A percentile compares a stretch with the other conserved stretches of the same genome.
These are phyloP conservation scores for Zygosaccharomyces rouxii DNA, from an alignment of 805 yeast species.

Conservation along the genomic window DNA sequence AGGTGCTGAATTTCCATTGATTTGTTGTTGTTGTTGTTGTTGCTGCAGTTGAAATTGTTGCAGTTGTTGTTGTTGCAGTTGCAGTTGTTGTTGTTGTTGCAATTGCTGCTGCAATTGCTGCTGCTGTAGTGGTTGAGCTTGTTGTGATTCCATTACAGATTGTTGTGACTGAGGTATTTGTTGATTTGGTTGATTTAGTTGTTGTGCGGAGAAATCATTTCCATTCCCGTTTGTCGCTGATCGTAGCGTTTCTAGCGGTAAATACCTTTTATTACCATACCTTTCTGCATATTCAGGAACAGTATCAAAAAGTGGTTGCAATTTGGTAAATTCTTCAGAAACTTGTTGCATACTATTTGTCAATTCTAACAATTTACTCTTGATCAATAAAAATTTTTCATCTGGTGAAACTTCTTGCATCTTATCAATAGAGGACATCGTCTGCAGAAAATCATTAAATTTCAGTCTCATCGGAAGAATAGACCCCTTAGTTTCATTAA, in stretches of 20 bases:
- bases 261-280: constrained; percentile 19
- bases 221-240: constrained; percentile 6
- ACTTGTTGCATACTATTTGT: constrained; percentile 22
- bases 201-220: not conserved
- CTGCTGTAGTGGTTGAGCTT: not conserved
- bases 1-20: constrained; percentile 1
- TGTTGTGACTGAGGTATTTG: not conserved
- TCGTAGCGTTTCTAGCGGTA: constrained; percentile 25
- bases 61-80: constrained; percentile 3
- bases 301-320: constrained; percentile 27
- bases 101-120: constrained; percentile 5
- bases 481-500: constrained; percentile 12
- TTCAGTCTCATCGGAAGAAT: constrained; percentile 23
- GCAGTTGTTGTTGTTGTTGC: constrained; percentile 5
- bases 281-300: constrained; percentile 23
- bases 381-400: constrained; percentile 22
- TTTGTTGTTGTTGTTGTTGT: constrained; percentile 6
- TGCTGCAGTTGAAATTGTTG: not conserved
- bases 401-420: constrained; percentile 12
- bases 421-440: constrained; percentile 22
- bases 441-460: constrained; percentile 28
- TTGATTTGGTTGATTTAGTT: constrained; percentile 1
- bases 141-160: not conserved
- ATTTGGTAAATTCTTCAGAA: constrained; percentile 20
- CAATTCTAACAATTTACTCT: constrained; percentile 21